Percentiles rank a stretch among this genome's conserved stretches.
Evolutionary conservation across 371 early-diverging fungal species (phyloP).

Genomic region (Rhizopus sp.): DNA sequence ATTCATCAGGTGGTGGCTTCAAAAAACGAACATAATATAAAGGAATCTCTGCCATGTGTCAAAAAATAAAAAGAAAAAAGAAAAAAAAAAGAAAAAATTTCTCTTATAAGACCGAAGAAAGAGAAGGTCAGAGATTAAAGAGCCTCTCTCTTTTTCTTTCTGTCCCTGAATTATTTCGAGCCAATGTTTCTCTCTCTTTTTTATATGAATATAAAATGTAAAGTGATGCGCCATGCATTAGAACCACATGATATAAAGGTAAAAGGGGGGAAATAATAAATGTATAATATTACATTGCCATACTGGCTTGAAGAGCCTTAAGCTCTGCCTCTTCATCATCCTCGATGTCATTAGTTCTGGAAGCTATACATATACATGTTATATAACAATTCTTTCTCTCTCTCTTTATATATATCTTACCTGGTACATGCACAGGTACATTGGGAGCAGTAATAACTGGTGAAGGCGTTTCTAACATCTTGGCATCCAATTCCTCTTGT

Average conservation of each 20-base stretch:
- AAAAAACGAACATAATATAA: constrained; percentile 43
- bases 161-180: too few relatives aligned
- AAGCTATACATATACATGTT: constrained; percentile 2
- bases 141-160: too few relatives aligned
- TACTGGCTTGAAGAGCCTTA: constrained; percentile 74
- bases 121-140: too few relatives aligned
- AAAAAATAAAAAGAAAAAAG: too few relatives aligned
- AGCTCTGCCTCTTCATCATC: constrained; percentile 91
- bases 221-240: not conserved
- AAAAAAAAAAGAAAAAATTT: too few relatives aligned
- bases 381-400: too few relatives aligned
- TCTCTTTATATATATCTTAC: constrained; percentile 40
- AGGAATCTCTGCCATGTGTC: constrained; percentile 6
- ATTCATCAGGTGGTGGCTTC: constrained; percentile 44
- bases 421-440: constrained; percentile 66
- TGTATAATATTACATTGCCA: constrained; percentile 53
- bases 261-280: not conserved
- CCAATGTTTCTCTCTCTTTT: too few relatives aligned
- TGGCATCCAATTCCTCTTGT: constrained; percentile 89
- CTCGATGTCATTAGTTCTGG: constrained; percentile 45
- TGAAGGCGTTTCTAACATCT: constrained; percentile 78
- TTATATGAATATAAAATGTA: too few relatives aligned
- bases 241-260: not conserved
- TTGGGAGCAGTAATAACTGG: constrained; percentile 65
- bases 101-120: too few relatives aligned